Conservation (phyloP, 1,284 basidiomycete genomes). For the Melampsora americana region DNA sequence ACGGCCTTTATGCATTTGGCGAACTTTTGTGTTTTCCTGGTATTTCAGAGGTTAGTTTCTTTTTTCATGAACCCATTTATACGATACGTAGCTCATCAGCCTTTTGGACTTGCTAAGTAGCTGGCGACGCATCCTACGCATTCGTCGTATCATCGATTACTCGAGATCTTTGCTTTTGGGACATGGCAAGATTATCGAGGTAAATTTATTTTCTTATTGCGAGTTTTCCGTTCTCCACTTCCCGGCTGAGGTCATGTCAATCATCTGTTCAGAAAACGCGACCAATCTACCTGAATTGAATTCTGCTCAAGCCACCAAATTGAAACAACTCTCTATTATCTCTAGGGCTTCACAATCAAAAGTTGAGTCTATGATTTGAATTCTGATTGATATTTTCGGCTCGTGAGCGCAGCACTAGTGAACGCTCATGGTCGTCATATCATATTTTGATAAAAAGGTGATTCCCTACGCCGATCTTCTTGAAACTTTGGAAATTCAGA, state of each 20-base stretch:
- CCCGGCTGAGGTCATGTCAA: not conserved
- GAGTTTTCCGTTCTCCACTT: too few species aligned
- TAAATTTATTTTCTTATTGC: not conserved
- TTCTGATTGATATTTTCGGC: too few species aligned
- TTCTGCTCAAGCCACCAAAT: conserved; percentile 70
- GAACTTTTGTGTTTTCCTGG: conserved; percentile 22
- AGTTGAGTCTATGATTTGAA: conserved; percentile 55
- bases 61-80: not conserved
- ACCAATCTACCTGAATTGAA: conserved; percentile 67
- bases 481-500: conserved; percentile 66
- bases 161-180: conserved; percentile 84
- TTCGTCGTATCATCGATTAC: conserved; percentile 55
- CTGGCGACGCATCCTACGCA: conserved; percentile 25
- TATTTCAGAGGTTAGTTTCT: conserved; percentile 18
- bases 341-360: conserved; percentile 70
- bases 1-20: conserved; percentile 29
- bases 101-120: not conserved
- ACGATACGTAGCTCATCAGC: not conserved
- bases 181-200: conserved; percentile 70
- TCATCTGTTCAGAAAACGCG: conserved; percentile 61
- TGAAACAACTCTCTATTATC: conserved; percentile 86
- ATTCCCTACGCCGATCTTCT: conserved; percentile 69
- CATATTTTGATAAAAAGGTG: conserved; percentile 59
- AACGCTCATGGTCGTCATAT: too few species aligned
- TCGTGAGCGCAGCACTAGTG: too few species aligned